Evolutionary conservation across 2,329 filamentous ascomycete genomes (phyloP).

Genomic region (Phialophora chinensis): DNA sequence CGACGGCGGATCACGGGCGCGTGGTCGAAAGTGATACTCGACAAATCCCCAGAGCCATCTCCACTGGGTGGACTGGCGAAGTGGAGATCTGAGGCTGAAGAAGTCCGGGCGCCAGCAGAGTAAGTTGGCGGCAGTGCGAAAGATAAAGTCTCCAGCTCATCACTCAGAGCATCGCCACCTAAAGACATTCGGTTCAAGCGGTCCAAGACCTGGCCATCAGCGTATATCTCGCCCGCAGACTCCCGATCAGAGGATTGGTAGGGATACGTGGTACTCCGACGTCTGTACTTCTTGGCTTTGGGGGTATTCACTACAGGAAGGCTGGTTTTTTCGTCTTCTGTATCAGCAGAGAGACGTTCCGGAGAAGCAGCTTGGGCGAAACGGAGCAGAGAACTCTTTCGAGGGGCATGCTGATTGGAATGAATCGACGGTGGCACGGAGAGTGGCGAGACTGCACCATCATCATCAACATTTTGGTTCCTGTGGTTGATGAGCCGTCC

Average conservation of each 20-base stretch:
- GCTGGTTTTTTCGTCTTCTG: constrained; percentile 7
- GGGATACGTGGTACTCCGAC: constrained; percentile 31
- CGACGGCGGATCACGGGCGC: background rate
- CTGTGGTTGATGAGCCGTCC: background rate
- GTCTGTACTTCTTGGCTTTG: constrained; percentile 21
- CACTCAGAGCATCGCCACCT: background rate
- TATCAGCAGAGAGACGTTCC: constrained; percentile 16
- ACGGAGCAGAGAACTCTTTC: constrained; percentile 39
- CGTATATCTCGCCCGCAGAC: constrained; percentile 7
- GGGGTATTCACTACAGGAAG: constrained; percentile 2
- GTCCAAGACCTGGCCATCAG: constrained; percentile 13
- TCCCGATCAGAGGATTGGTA: constrained; percentile 30
- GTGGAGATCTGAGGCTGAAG: constrained; percentile 1
- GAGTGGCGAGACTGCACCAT: constrained; percentile 13
- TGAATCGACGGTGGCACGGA: constrained; percentile 11
- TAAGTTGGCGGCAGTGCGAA: constrained; percentile 17
- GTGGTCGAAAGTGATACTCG: background rate
- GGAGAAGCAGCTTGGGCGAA: constrained; percentile 34
- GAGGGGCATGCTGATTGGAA: constrained; percentile 35
- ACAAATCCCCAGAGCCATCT: background rate
- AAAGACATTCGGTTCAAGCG: constrained; percentile 24
- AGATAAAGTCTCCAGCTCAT: constrained; percentile 5
- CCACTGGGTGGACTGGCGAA: constrained; percentile 9
- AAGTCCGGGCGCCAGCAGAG: constrained; percentile 9
- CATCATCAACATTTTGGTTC: background rate